Base-by-base conservation (phyloP, 179 eudicot genomes). In the Amaranthus tricolor region DNA sequence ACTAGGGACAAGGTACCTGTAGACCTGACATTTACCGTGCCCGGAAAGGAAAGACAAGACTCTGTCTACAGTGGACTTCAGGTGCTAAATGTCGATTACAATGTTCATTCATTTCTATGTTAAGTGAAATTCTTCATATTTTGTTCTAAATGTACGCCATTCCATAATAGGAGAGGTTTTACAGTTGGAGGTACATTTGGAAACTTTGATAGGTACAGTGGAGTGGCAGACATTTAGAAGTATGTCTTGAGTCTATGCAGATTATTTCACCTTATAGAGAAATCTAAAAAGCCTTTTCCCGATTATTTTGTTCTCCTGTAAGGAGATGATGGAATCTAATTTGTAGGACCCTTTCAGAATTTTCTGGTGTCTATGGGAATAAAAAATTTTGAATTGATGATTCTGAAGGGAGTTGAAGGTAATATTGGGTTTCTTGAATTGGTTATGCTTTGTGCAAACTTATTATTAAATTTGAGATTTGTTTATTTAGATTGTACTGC, bases 41-140 rank as follows among this genome's bases (percentile, higher is more conserved):
- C 98, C 60, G 99, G 99, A 66, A 93, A 93, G 86, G 99, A 96
- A 83, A 87, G 98, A 83, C 99, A 96, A 82, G 98, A 91, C 82
- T 93, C 98, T 61, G 98, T 90, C 43, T 90, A 83, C 74, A 89
- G 79, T 79, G 97, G 94, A 68, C 85, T 91, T 81, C 89, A 89
- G 97, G 94, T 91, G 79, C 78, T 73, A 69, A 56, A 50, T 50
- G 16, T 44, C 19, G 7, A 9, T 65, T 8, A 14, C 47, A 66
- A 9, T 24, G 13, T 53, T 57, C 58, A 17, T 1, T 24, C 24
- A 59, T 40, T 71, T 14, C 21, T 66, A 21, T 9, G 20, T 19
- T 70, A 17, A 9, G 0, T 71, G 11, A 54, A 19, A 31, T 62
- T 1, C 17, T 54, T 7, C 19, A 17, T 6, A 6, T 7, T 17